Percentiles rank a stretch among this genome's conserved stretches.
phyloP scores from a whole-genome alignment of 1,139 yeast genomes.

The Kodamaea plutei region DNA sequence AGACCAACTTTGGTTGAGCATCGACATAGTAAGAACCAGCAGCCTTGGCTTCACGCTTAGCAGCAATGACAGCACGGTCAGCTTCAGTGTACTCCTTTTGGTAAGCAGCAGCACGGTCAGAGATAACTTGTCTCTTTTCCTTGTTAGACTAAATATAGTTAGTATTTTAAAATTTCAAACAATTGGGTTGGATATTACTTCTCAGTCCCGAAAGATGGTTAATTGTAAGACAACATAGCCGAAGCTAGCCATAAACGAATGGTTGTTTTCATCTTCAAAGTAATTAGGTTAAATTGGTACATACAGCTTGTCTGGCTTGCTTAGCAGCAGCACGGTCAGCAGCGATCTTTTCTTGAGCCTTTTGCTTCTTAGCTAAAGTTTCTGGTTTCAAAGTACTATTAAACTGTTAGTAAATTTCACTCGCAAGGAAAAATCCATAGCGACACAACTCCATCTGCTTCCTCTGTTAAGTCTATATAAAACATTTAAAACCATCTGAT shows the following conservation, averaged over 20 bases:
- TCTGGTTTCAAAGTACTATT: constrained; percentile 69
- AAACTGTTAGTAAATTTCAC: constrained; percentile 30
- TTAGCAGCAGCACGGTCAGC: constrained; percentile 86
- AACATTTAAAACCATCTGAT: constrained; percentile 3
- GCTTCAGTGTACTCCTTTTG: constrained; percentile 94
- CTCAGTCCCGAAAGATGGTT: constrained; percentile 99
- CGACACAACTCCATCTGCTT: constrained; percentile 3
- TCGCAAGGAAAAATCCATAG: too few relatives aligned
- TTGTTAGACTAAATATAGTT: constrained; percentile 61
- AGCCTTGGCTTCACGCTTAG: constrained; percentile 97
- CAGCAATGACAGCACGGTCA: constrained; percentile 87
- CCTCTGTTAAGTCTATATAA: constrained; percentile 7
- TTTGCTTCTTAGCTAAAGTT: constrained; percentile 91
- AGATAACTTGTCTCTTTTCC: constrained; percentile 93
- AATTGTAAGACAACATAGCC: constrained; percentile 91
- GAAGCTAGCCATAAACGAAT: constrained; percentile 70
- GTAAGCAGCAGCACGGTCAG: constrained; percentile 98
- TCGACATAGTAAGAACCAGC: constrained; percentile 95
- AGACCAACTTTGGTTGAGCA: constrained; percentile 94
- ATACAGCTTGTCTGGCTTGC: constrained; percentile 84
- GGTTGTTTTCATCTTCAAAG: constrained; percentile 60
- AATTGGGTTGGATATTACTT: constrained; percentile 18
- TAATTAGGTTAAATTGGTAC: constrained; percentile 31
- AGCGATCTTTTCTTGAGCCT: constrained; percentile 83
- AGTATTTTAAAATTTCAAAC: constrained; percentile 20